Percentiles rank a stretch among this genome's conserved stretches.
phyloP scores from a whole-genome alignment of 2,329 filamentous ascomycete genomes.

The Microcera coccophila region DNA sequence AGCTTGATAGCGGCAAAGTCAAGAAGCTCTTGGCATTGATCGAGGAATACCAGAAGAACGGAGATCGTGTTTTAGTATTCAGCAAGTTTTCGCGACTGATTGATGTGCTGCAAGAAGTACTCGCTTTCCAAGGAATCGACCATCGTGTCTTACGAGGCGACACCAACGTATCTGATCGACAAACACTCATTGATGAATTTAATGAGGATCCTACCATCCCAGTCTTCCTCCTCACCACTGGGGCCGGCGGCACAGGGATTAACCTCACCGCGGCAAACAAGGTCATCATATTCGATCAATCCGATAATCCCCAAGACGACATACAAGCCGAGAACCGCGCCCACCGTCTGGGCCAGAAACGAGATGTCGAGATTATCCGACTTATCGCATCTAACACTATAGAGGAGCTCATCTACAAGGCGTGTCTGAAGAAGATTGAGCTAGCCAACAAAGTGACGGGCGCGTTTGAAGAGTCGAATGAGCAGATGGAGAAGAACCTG shows the following conservation, averaged over 20 bases:
- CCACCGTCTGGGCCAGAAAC: conserved; percentile 86
- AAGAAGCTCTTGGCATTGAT: conserved; percentile 73
- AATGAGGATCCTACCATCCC: conserved; percentile 71
- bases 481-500: conserved; percentile 32
- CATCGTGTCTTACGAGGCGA: conserved; percentile 85
- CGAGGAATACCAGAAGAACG: conserved; percentile 67
- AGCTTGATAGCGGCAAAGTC: conserved; percentile 76
- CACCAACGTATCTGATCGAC: conserved; percentile 77
- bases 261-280: conserved; percentile 96
- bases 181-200: conserved; percentile 85
- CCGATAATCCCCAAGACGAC: conserved; percentile 97
- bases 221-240: conserved; percentile 89
- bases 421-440: conserved; percentile 89
- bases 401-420: conserved; percentile 87
- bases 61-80: conserved; percentile 86
- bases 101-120: conserved; percentile 80
- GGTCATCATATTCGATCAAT: conserved; percentile 93
- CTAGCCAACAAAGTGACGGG: conserved; percentile 64
- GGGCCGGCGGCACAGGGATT: conserved; percentile 93
- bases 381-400: conserved; percentile 79
- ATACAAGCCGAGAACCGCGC: conserved; percentile 97
- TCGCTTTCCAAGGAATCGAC: conserved; percentile 66
- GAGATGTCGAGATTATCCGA: conserved; percentile 85
- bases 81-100: conserved; percentile 90
- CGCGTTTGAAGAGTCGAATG: conserved; percentile 28